Conservation (phyloP, 345 rosid genomes). For the Chamaenerion angustifolium region DNA sequence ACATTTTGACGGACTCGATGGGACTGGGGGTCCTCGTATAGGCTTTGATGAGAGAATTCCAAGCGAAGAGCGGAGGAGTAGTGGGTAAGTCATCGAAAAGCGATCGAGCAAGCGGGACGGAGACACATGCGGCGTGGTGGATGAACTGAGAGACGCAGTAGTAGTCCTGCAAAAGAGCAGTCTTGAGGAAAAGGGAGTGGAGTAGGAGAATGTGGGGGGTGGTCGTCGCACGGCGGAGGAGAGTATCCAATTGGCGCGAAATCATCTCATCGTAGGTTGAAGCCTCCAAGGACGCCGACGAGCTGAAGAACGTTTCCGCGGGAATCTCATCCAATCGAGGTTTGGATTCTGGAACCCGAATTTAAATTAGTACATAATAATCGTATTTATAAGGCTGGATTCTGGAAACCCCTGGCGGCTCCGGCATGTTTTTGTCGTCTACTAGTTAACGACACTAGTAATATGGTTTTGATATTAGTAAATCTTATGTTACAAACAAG, state of each 20-base stretch:
- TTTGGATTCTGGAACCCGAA: no score
- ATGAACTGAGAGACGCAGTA: slow-evolving; percentile 11
- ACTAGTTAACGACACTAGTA: no score
- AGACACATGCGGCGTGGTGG: slow-evolving; percentile 9
- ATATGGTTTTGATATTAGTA: no score
- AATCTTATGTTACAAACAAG: no score
- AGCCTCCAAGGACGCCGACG: background rate
- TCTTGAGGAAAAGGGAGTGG: slow-evolving; percentile 16
- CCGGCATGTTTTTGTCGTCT: no score
- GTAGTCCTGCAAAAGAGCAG: slow-evolving; percentile 8
- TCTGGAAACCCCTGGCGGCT: no score
- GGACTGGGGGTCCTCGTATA: slow-evolving; percentile 11
- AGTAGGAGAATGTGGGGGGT: slow-evolving; percentile 13
- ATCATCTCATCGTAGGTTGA: background rate
- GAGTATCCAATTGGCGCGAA: slow-evolving; percentile 14
- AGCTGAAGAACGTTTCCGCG: no score
- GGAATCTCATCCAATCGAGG: no score
- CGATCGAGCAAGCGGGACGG: slow-evolving; percentile 11
- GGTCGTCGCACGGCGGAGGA: slow-evolving; percentile 13
- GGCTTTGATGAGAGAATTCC: slow-evolving; percentile 16
- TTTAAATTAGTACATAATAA: no score
- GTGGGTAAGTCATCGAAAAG: slow-evolving; percentile 10
- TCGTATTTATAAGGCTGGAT: no score
- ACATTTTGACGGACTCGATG: slow-evolving; percentile 10
- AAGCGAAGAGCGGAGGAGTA: slow-evolving; percentile 15